phyloP scores from a whole-genome alignment of 2,329 filamentous ascomycete genomes.

The Penicillium glabrum region DNA sequence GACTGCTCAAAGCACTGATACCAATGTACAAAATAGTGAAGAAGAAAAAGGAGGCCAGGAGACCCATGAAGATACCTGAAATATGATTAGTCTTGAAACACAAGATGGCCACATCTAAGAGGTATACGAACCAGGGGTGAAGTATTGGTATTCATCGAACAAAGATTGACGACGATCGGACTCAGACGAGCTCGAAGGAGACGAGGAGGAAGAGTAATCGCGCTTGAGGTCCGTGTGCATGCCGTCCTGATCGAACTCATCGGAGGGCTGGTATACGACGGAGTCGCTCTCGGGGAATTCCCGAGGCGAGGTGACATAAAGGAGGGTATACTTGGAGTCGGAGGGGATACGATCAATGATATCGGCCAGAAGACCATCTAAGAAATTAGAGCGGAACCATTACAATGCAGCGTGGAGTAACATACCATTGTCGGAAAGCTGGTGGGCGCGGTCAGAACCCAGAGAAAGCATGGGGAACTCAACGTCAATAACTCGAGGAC shows the following conservation, averaged over 20 bases:
- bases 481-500: conserved; percentile 46
- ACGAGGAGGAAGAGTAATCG: conserved; percentile 42
- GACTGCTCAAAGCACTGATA: conserved; percentile 70
- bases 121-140: conserved; percentile 71
- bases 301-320: conserved; percentile 68
- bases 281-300: conserved; percentile 31
- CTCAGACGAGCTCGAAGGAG: conserved; percentile 19
- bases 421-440: conserved; percentile 46
- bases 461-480: conserved; percentile 45
- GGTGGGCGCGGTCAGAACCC: conserved; percentile 35
- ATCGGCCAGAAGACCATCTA: conserved; percentile 50
- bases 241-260: conserved; percentile 54
- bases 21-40: conserved; percentile 77
- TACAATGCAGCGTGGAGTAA: not conserved
- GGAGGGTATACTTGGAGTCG: conserved; percentile 66
- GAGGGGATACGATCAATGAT: conserved; percentile 49
- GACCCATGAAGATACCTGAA: conserved; percentile 82
- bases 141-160: conserved; percentile 93
- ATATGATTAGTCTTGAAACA: conserved; percentile 9
- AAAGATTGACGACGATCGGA: conserved; percentile 43
- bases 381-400: not conserved
- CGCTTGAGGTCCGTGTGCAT: conserved; percentile 76
- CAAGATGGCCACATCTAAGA: not conserved
- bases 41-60: conserved; percentile 69
- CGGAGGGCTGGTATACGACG: conserved; percentile 62